Evolutionary conservation across 768 basidiomycete genomes (phyloP).

Genomic region (Podaxis rugospora): DNA sequence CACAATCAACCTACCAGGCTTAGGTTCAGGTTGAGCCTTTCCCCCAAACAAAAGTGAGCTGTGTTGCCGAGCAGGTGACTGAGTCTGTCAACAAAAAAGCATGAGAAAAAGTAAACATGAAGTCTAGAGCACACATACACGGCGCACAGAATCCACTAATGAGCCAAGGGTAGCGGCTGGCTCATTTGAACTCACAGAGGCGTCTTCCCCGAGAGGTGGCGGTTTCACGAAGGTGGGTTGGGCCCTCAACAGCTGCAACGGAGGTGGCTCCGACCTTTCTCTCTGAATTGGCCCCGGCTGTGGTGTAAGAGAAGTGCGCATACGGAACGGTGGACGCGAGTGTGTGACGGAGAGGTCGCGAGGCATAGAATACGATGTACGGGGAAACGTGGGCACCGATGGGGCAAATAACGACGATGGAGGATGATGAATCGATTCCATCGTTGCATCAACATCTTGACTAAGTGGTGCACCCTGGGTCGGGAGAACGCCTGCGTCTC

Average conservation of each 20-base stretch:
- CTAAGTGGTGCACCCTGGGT: conserved; percentile 11
- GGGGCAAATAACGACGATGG: background rate
- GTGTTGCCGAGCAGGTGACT: conserved; percentile 48
- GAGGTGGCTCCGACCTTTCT: conserved; percentile 64
- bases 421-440: conserved; percentile 23
- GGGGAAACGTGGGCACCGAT: background rate
- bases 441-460: conserved; percentile 36
- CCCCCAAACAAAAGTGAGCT: conserved; percentile 46
- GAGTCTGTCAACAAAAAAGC: conserved; percentile 28
- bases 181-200: conserved; percentile 10
- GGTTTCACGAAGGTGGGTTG: conserved; percentile 71
- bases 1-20: conserved; percentile 20
- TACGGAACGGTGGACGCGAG: conserved; percentile 48
- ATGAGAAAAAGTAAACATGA: conserved; percentile 7
- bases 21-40: conserved; percentile 22
- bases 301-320: conserved; percentile 70
- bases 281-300: conserved; percentile 38
- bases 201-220: conserved; percentile 32
- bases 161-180: conserved; percentile 51
- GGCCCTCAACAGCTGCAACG: conserved; percentile 52
- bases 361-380: conserved; percentile 20
- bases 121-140: conserved; percentile 33
- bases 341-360: conserved; percentile 46
- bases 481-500: background rate
- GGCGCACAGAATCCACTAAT: conserved; percentile 52